Evolutionary conservation across 345 rosid species (phyloP), one percentile per base, ranked within the genome.

Genomic region (Boechera stricta): DNA sequence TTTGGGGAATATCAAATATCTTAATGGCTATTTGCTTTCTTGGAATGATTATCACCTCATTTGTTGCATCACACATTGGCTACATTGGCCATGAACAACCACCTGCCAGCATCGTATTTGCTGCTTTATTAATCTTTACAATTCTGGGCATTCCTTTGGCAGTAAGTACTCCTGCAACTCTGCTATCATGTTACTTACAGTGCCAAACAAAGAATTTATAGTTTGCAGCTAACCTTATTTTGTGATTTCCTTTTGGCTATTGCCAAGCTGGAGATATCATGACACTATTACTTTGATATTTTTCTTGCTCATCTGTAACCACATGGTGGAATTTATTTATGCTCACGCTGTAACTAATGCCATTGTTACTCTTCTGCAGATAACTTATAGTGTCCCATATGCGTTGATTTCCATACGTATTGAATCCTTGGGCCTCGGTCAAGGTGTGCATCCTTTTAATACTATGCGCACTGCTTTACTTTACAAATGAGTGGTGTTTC

Each of bases 331-430:
- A 5, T 55, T 24, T n/a, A 58, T 75, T 83, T 62, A 13, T 41
- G 7, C 47, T 75, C 67, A 24, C 16, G 12, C 42, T 49, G 60
- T 73, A 74, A 72, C 59, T 79, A 55, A 77, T 76, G 61, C 76
- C 58, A 72, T 42, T 66, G 42, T 21, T 77, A 48, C 81, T 47
- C 77, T 53, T 49, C 80, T 53, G 84, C 93, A 95, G 98, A 87
- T 92, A 53, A 92, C 98, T 42, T 95, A 93, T 67, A 91, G 98
- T 47, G 91, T 92, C 70, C 98, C 99, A 62, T 93, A 95, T 80
- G 99, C 99, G 5, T 82, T 95, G 85, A 83, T 95, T 78, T 87
- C 98, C 35, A 79, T 87, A 41, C 91, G 96, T 62, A 92, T 89
- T 26, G 99, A 91, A 77, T 71, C 97, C 61, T 76, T 92, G 77